phyloP scores from a whole-genome alignment of 805 yeast genomes.

The Teunomyces funiuensis region DNA sequence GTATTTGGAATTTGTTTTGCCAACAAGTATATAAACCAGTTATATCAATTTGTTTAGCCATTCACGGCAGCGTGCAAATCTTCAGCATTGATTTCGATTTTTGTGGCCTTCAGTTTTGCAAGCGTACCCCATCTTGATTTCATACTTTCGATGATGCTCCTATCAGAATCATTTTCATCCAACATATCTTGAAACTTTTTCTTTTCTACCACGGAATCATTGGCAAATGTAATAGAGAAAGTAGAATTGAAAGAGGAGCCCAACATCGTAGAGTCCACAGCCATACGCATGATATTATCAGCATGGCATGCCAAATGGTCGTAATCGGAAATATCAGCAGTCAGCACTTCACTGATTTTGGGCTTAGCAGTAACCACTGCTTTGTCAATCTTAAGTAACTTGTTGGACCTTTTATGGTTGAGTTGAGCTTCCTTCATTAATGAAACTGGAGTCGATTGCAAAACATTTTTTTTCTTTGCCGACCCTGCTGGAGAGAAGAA shows the following conservation, averaged over 20 bases:
- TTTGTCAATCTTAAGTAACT: constrained; percentile 9
- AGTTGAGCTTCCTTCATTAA: constrained; percentile 18
- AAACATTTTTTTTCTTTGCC: constrained; percentile 15
- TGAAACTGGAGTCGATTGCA: constrained; percentile 28
- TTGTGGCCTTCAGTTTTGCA: constrained; percentile 20
- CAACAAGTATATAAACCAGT: constrained; percentile 4
- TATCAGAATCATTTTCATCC: constrained; percentile 21
- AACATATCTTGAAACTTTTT: constrained; percentile 16
- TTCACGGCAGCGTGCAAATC: constrained; percentile 35
- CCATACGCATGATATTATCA: constrained; percentile 46
- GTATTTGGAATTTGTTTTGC: constrained; percentile 14
- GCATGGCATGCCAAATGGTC: constrained; percentile 49
- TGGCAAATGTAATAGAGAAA: constrained; percentile 35
- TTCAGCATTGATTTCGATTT: constrained; percentile 38
- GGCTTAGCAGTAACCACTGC: constrained; percentile 5
- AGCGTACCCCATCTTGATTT: constrained; percentile 14
- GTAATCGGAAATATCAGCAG: constrained; percentile 23
- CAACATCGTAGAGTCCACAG: constrained; percentile 47
- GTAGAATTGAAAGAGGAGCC: constrained; percentile 41
- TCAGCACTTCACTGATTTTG: constrained; percentile 3
- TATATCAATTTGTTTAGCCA: constrained; percentile 4
- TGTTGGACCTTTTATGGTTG: constrained; percentile 15
- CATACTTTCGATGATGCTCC: constrained; percentile 18
- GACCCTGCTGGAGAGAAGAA: constrained; percentile 29
- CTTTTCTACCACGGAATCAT: constrained; percentile 28